Base-by-base conservation (phyloP, 2,329 filamentous ascomycete genomes). In the Colletotrichum navitas region DNA sequence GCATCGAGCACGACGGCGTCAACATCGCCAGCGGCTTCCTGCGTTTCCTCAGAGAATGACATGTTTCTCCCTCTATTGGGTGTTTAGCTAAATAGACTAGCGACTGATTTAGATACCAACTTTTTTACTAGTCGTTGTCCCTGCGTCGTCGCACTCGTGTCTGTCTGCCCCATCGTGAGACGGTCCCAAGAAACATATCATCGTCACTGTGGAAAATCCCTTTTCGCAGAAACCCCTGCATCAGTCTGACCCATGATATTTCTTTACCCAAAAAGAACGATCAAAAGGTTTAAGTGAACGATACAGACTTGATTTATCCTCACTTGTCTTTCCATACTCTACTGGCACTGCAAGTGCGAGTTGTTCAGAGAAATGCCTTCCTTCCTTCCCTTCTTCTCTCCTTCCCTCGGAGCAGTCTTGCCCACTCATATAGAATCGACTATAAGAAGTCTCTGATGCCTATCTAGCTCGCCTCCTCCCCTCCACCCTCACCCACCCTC, bases 1-100 rank as follows among this genome's bases (percentile, higher is more conserved):
- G 83, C 11, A 85, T 90, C 43, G 84, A 88, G 66, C 94, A 98
- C 74, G 94, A 98, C 79, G 95, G 95, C 1, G 85, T 96, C n/a
- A 82, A 85, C 3, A 90, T 97, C 65, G 92, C 90, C 0, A 85
- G 87, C 74, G 91, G 90, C 0, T 97, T 98, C 79, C 79, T 98
- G 77, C 88, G 87, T 55, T 97, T 98, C 76, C 80, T 97, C 76
- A 82, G 90, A 59, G 91, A 94, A 75, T 86, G 76, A 18, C 79
- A 69, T 2, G 0, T 14, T 18, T 49, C n/a, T 14, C 26, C 2
- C 14, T 12, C 36, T 24, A 18, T 3, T 29, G 24, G 62, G 68
- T 68, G 56, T 56, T 56, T 56, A 74, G 70, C 49, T 43, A n/a
- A 51, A 72, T 74, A 68, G 68, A 73, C 34, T n/a, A 72, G 69